phyloP scores from a whole-genome alignment of 2,329 filamentous ascomycete genomes.

The Aureobasidium sp. region DNA sequence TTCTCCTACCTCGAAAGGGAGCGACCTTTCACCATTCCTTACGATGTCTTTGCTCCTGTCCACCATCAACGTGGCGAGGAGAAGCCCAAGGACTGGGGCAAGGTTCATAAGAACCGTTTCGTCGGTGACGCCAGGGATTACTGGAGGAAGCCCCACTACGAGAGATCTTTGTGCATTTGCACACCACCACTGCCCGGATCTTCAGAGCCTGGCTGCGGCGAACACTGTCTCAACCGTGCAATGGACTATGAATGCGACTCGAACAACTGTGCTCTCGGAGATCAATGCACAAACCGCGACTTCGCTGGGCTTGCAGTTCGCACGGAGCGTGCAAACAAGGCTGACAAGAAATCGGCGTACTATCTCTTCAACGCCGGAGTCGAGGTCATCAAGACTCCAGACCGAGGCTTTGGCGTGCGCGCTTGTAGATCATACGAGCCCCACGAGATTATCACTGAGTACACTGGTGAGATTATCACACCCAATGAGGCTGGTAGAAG shows the following conservation, averaged over 20 bases:
- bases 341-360: constrained; percentile 36
- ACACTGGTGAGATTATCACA: constrained; percentile 95
- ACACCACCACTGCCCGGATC: constrained; percentile 37
- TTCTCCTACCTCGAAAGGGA: constrained; percentile 52
- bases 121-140: constrained; percentile 36
- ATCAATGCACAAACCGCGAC: constrained; percentile 78
- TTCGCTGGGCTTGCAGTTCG: constrained; percentile 75
- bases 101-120: constrained; percentile 88
- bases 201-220: constrained; percentile 69
- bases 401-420: constrained; percentile 86
- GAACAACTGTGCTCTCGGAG: constrained; percentile 74
- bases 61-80: constrained; percentile 65
- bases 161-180: constrained; percentile 59
- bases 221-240: constrained; percentile 86
- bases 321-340: constrained; percentile 43
- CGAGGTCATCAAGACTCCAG: constrained; percentile 83
- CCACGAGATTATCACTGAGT: constrained; percentile 96
- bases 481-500: constrained; percentile 87
- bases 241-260: constrained; percentile 97
- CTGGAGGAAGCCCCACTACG: constrained; percentile 27
- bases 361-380: constrained; percentile 89
- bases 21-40: constrained; percentile 78
- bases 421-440: constrained; percentile 81
- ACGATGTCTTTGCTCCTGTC: constrained; percentile 80
- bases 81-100: constrained; percentile 88